Evolutionary conservation across 352 stramenopile species (phyloP), one percentile per base, ranked within the genome.

Genomic region (Globisporangium parvum): DNA sequence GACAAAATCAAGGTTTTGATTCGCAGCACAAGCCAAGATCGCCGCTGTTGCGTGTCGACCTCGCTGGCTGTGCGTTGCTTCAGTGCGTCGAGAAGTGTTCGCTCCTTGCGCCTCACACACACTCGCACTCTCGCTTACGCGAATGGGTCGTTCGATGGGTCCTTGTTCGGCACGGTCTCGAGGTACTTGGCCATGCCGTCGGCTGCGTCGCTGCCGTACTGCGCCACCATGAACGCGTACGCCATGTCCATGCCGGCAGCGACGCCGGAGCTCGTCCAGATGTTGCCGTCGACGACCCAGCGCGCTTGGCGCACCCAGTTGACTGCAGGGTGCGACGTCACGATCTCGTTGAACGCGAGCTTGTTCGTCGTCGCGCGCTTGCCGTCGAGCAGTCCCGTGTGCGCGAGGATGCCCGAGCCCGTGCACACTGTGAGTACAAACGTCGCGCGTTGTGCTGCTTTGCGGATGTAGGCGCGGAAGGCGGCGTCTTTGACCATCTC

Each of bases 211-310:
- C 47, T 55, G 21, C 65, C 65, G n/a, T 59, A 62, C 14, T 58
- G 41, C 15, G 37, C 20, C 26, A 40, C 40, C 17, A 75, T 37
- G 47, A 66, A 70, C 23, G 61, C 65, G 20, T 59, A 49, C 15
- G 66, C 62, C 65, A 75, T 70, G 53, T 75, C 67, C 62, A 71
- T 75, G 52, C 67, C 67, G 10, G 67, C 67, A 0, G 65, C 64
- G n/a, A 75, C 59, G 14, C 67, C 67, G 2, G 61, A 74, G 39
- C 51, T 66, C 31, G 60, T 74, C 62, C 59, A 74, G 60, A 74
- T 60, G 18, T 74, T 70, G 57, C 65, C 65, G 20, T 75, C 67
- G 21, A 68, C 65, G 56, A 74, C 65, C 67, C 67, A 75, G 24
- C 65, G 60, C 12, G 65, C 67, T 15, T 71, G 51, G 15, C 46